Evolutionary conservation across 768 basidiomycete species (phyloP).

Genomic region (Wakefieldia striispora): DNA sequence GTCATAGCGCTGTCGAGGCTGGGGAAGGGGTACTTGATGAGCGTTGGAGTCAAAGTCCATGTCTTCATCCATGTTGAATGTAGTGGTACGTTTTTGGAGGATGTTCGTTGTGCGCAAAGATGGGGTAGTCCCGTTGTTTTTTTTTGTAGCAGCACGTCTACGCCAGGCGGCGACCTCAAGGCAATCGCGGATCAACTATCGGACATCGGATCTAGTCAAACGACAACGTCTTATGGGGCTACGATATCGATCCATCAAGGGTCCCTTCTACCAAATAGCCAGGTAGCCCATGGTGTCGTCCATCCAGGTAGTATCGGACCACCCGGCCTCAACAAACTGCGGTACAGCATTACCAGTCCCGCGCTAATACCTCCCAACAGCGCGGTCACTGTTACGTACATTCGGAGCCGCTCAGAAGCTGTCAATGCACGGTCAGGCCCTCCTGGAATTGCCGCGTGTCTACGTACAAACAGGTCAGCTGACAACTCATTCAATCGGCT

Average conservation of each 20-base stretch:
- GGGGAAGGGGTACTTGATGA: slow-evolving; percentile 32
- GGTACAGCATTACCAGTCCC: slow-evolving; percentile 66
- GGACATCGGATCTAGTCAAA: slow-evolving; percentile 34
- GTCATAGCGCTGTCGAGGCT: slow-evolving; percentile 35
- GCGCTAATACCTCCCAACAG: slow-evolving; percentile 71
- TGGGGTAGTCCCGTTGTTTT: slow-evolving; percentile 11
- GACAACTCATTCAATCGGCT: slow-evolving; percentile 1
- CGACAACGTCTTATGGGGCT: slow-evolving; percentile 14
- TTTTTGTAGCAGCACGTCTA: slow-evolving; percentile 16
- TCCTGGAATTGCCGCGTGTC: slow-evolving; percentile 71
- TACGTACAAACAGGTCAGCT: slow-evolving; percentile 26
- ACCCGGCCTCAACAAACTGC: slow-evolving; percentile 65
- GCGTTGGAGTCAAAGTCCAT: slow-evolving; percentile 61
- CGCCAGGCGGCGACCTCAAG: slow-evolving; percentile 35
- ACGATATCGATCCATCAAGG: slow-evolving; percentile 16
- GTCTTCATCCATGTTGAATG: slow-evolving; percentile 68
- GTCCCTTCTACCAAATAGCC: slow-evolving; percentile 59
- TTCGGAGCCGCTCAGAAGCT: slow-evolving; percentile 62
- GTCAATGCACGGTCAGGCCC: slow-evolving; percentile 79
- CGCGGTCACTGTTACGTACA: slow-evolving; percentile 71
- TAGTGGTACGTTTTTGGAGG: neutral
- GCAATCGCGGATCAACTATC: slow-evolving; percentile 36
- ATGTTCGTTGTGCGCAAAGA: slow-evolving; percentile 8
- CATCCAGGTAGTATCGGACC: slow-evolving; percentile 50
- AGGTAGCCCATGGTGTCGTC: slow-evolving; percentile 60